Evolutionary conservation across 2,329 filamentous ascomycete species (phyloP), one percentile per base, ranked within the genome.

Genomic region (Immersiporthe knoxdaviesiana): DNA sequence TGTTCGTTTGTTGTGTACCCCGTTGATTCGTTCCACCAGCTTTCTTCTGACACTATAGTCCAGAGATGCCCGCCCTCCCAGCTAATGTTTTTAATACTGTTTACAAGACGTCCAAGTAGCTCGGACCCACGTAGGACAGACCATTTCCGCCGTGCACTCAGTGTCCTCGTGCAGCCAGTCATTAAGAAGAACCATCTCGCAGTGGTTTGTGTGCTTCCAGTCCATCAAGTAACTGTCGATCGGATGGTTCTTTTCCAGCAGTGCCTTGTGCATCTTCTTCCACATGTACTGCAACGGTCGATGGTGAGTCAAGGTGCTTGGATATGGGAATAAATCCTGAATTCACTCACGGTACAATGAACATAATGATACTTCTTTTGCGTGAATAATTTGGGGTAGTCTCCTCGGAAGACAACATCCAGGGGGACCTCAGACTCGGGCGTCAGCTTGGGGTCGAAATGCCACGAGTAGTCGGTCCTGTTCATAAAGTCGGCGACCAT

Each of bases 241-340:
- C 1, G 69, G 71, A 3, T 27, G 47, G 37, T 65, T 54, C 60
- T 68, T 66, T 21, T 67, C 65, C n/a, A 69, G 54, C 14, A 72
- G 61, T n/a, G 69, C 71, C 65, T 68, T 71, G 69, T 69, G 71
- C 67, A 71, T 69, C 59, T 72, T 72, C 47, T 67, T 69, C 69
- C 64, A 68, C 71, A 72, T 72, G 61, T 71, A 72, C 69, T 70
- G 47, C 37, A 16, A 16, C 14, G 24, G 35, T 35, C 21, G 44
- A 47, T 47, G 44, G 21, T 47, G 21, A 47, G 44, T n/a, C 8
- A n/a, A 21, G n/a, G n/a, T n/a, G n/a, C 16, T n/a, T n/a, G 44
- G n/a, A n/a, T n/a, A n/a, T n/a, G n/a, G n/a, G n/a, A n/a, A n/a
- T n/a, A n/a, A n/a, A n/a, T n/a, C n/a, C n/a, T n/a, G n/a, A n/a